phyloP scores from a whole-genome alignment of 768 basidiomycete genomes.

The Tricholoma bakamatsutake region DNA sequence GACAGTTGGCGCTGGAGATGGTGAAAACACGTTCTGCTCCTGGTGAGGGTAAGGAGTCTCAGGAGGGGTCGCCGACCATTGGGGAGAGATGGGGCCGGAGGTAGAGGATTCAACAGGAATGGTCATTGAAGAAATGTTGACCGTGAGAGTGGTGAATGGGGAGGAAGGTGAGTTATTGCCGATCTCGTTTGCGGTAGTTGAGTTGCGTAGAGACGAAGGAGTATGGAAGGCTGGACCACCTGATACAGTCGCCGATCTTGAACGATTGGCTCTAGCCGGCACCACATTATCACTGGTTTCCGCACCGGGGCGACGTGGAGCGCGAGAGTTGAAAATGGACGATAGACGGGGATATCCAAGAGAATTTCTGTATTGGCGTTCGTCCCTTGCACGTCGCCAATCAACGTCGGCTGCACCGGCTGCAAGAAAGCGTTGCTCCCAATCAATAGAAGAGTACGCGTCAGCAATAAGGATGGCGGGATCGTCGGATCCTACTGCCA shows the following conservation, averaged over 20 bases:
- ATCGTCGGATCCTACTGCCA: constrained; percentile 39
- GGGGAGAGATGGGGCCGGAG: constrained; percentile 23
- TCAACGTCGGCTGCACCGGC: constrained; percentile 7
- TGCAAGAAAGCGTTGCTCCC: constrained; percentile 16
- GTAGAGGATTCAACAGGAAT: constrained; percentile 25
- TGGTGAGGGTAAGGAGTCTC: constrained; percentile 18
- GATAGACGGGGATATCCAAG: constrained; percentile 1
- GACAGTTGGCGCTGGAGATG: constrained; percentile 50
- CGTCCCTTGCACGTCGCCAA: constrained; percentile 4
- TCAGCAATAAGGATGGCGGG: constrained; percentile 32
- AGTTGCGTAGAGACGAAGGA: constrained; percentile 15
- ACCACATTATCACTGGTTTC: constrained; percentile 2
- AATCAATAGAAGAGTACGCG: constrained; percentile 24
- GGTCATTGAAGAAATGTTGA: constrained; percentile 32
- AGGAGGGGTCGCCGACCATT: constrained; percentile 21
- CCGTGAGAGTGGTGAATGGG: constrained; percentile 19
- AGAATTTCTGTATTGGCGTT: background rate
- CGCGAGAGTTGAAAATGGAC: constrained; percentile 1
- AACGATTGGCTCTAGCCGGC: constrained; percentile 11
- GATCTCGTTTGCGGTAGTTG: constrained; percentile 18
- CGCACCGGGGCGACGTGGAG: constrained; percentile 10
- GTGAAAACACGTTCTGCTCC: constrained; percentile 26
- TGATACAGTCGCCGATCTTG: constrained; percentile 20
- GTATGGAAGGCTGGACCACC: constrained; percentile 16
- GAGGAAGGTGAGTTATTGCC: constrained; percentile 7